phyloP scores from a whole-genome alignment of 2,329 filamentous ascomycete species.

The Exophiala viscosa region DNA sequence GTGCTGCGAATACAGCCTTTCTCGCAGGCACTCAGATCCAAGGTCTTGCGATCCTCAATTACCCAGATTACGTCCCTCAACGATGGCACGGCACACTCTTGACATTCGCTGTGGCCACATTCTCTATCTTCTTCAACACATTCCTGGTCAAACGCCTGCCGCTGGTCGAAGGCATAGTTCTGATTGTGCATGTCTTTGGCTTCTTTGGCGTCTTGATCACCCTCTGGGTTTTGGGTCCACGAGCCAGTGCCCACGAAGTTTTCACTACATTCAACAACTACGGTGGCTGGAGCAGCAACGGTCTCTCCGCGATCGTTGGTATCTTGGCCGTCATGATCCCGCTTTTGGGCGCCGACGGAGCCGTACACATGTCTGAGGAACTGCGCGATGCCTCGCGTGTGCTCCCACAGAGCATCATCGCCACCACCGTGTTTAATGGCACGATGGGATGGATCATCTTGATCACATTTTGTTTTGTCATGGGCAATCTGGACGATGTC shows the following conservation, averaged over 20 bases:
- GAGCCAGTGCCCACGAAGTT: slow-evolving; percentile 36
- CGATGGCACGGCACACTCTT: slow-evolving; percentile 46
- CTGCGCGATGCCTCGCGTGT: slow-evolving; percentile 36
- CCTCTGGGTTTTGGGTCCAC: slow-evolving; percentile 42
- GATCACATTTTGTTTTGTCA: slow-evolving; percentile 36
- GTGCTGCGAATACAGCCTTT: slow-evolving; percentile 33
- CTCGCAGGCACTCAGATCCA: slow-evolving; percentile 46
- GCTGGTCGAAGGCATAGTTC: slow-evolving; percentile 40
- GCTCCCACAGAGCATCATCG: slow-evolving; percentile 38
- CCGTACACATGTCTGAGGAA: slow-evolving; percentile 36
- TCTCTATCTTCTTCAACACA: slow-evolving; percentile 43
- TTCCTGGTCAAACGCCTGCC: slow-evolving; percentile 40
- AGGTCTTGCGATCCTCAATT: slow-evolving; percentile 44
- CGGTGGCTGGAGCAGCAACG: slow-evolving; percentile 38
- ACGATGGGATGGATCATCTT: slow-evolving; percentile 37
- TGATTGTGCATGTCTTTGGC: slow-evolving; percentile 43
- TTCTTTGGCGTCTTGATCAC: slow-evolving; percentile 44
- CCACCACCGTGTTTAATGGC: slow-evolving; percentile 38
- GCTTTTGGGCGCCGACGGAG: slow-evolving; percentile 29
- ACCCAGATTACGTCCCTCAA: slow-evolving; percentile 39
- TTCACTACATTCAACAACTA: slow-evolving; percentile 39
- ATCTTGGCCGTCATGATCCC: slow-evolving; percentile 30
- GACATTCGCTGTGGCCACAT: slow-evolving; percentile 38
- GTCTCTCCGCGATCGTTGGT: slow-evolving; percentile 32
- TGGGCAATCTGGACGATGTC: slow-evolving; percentile 35